Base-by-base conservation (phyloP, 177 flowering plant genomes). In the Vitis hybrid region DNA sequence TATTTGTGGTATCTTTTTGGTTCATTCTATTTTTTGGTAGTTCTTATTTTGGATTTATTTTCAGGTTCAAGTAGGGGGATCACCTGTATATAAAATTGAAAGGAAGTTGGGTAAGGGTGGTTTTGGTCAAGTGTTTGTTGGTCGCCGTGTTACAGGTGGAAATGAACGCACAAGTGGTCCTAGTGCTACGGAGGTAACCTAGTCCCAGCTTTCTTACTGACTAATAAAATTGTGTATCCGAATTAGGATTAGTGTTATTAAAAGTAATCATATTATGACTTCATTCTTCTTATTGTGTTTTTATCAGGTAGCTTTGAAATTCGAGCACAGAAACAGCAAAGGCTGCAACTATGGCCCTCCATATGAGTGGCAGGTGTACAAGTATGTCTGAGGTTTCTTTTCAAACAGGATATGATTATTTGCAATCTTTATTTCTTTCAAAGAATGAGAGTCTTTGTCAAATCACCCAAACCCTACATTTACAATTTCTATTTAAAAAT, bases 61-160 rank as follows among this genome's bases (percentile, higher is more conserved):
- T 45, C 72, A 95, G 99, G 97, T 95, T 65, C 91, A 86, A 75
- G 97, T 95, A 39, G 98, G 97, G 69, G 89, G 92, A 14, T 95
- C 99, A 34, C 98, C 98, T 34, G 8, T 78, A 0, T 95, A 90
- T 69, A 89, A 88, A 75, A 74, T 93, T 58, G 98, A 92, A 74
- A 88, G 88, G 82, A 95, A 91, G 81, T 75, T 95, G 32, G 99
- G 99, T 9, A 93, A 93, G 78, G 99, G 99, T 59, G 99, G 99
- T 51, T 95, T 93, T 75, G 99, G 99, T 52, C 98, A 93, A 78
- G 99, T 96, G 55, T 93, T 90, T 85, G 93, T 93, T 74, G 98
- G 99, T 66, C 98, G 93, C 10, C 98, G 99, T 66, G 85, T 85
- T 66, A 54, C 77, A 19, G 93, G 94, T 70, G 97, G 92, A 18